Percentiles rank a stretch among this genome's conserved stretches.
These are phyloP conservation scores for Populus hybrid DNA, from an alignment of 441 rosid genomes.

Conservation along the genomic window DNA sequence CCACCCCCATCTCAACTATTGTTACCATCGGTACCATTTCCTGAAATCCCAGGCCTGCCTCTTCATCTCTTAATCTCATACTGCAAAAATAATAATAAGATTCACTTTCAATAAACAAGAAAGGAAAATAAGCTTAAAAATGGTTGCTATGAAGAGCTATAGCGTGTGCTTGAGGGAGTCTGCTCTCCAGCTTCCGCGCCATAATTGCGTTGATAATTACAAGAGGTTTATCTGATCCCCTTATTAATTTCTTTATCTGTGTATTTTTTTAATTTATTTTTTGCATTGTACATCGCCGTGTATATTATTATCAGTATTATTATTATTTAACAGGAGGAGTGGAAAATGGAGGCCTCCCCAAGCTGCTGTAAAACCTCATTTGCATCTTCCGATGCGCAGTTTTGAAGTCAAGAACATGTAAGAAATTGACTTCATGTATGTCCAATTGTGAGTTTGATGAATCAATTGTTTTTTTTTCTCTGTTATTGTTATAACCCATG, in stretches of 20 bases:
- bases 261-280: background rate
- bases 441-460: background rate
- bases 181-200: slow-evolving; percentile 30
- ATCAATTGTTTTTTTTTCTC: too few relatives aligned
- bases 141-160: slow-evolving; percentile 39
- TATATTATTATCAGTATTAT: too few relatives aligned
- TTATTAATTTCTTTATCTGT: background rate
- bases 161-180: slow-evolving; percentile 34
- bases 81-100: background rate
- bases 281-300: background rate
- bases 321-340: slow-evolving; percentile 42
- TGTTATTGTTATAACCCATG: background rate
- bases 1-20: slow-evolving; percentile 20
- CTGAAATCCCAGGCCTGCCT: slow-evolving; percentile 6
- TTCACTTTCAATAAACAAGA: background rate
- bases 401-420: slow-evolving; percentile 81
- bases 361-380: slow-evolving; percentile 67
- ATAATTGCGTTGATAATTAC: slow-evolving; percentile 22
- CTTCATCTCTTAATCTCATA: background rate
- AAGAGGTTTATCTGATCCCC: slow-evolving; percentile 34
- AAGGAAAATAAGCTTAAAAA: background rate
- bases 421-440: background rate
- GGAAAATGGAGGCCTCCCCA: slow-evolving; percentile 56
- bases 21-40: slow-evolving; percentile 21
- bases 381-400: slow-evolving; percentile 90